These are phyloP conservation scores for Aspergillus ustus DNA, from an alignment of 2,329 filamentous ascomycete species.

Conservation along the genomic window DNA sequence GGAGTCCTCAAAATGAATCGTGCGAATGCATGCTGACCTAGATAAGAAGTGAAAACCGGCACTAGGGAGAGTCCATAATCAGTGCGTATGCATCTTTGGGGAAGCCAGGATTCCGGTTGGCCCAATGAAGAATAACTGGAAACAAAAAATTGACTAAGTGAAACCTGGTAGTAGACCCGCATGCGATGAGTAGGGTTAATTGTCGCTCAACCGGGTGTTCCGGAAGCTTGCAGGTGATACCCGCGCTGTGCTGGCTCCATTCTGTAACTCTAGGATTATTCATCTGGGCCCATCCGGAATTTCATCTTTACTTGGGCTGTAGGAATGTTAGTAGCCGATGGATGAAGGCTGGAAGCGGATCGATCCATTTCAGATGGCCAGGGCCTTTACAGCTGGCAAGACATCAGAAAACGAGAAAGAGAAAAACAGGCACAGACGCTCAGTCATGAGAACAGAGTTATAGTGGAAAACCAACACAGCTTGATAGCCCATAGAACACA, in stretches of 20 bases:
- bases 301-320: conserved; percentile 7
- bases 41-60: neutral
- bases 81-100: neutral
- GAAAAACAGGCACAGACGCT: neutral
- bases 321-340: conserved; percentile 8
- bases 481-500: conserved; percentile 5
- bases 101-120: neutral
- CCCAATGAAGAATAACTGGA: neutral
- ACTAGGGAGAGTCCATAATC: neutral
- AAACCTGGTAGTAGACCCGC: neutral
- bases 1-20: neutral
- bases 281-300: neutral
- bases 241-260: neutral
- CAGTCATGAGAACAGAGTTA: neutral
- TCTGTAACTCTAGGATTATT: neutral
- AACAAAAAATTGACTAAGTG: neutral
- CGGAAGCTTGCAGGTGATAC: neutral
- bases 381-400: conserved; percentile 11
- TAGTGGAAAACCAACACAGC: neutral
- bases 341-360: neutral
- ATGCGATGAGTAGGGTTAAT: neutral
- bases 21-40: neutral
- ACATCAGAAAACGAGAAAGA: neutral
- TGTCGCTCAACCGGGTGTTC: neutral
- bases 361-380: conserved; percentile 14